phyloP scores from a whole-genome alignment of 176 grass and related monocot species.

The Oryza officinalis region DNA sequence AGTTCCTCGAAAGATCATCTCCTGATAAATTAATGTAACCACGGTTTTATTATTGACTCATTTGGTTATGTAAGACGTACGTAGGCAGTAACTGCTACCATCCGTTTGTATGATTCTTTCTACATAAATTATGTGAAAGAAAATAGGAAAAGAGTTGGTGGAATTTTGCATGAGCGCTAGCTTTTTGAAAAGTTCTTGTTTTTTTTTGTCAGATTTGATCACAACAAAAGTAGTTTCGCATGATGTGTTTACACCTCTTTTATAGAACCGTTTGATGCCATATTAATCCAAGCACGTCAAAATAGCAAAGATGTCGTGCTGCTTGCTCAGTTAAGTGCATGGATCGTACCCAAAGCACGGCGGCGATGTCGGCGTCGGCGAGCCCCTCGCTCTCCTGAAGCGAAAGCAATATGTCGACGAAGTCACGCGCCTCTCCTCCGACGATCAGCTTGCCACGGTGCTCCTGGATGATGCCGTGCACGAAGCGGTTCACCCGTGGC shows the following conservation, averaged over 20 bases:
- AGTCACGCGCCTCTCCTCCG: slow-evolving; percentile 45
- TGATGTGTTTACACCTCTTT: neutral
- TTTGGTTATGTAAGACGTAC: neutral
- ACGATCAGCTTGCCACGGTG: slow-evolving; percentile 31
- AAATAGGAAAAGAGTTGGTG: neutral
- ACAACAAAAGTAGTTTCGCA: slow-evolving; percentile 7
- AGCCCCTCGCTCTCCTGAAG: slow-evolving; percentile 67
- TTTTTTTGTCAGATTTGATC: slow-evolving; percentile 17
- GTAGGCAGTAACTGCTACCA: neutral
- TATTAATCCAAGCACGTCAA: neutral
- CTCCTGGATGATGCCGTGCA: slow-evolving; percentile 63
- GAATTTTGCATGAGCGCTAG: slow-evolving; percentile 8
- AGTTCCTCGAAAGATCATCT: slow-evolving; percentile 93
- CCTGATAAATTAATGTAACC: slow-evolving; percentile 41
- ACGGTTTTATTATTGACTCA: neutral
- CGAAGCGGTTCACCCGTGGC: slow-evolving; percentile 69
- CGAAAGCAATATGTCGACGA: slow-evolving; percentile 72
- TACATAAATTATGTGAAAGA: neutral
- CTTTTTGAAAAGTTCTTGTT: neutral
- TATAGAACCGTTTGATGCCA: neutral
- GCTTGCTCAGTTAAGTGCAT: neutral
- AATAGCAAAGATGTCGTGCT: neutral
- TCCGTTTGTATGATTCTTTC: slow-evolving; percentile 32
- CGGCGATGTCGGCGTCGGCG: slow-evolving; percentile 64
- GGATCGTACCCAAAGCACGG: slow-evolving; percentile 73